Conservation (phyloP, 2,329 filamentous ascomycete genomes). For the Hymenotorrendiella dingleyae region DNA sequence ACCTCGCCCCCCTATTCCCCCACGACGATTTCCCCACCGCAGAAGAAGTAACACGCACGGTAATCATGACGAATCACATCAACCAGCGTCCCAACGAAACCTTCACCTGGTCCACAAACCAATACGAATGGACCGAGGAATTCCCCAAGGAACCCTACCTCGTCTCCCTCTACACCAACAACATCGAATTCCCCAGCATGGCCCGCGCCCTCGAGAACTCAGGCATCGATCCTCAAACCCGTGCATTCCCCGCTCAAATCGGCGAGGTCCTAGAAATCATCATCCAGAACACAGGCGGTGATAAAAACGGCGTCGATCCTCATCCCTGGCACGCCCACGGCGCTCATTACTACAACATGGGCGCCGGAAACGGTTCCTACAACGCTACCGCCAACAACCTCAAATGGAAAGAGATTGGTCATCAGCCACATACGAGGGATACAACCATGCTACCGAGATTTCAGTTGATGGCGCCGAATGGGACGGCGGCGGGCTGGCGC, state of each 20-base stretch:
- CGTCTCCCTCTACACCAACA: conserved; percentile 39
- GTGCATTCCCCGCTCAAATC: conserved; percentile 37
- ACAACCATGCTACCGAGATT: conserved; percentile 44
- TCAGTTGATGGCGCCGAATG: conserved; percentile 27
- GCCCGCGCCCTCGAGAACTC: conserved; percentile 35
- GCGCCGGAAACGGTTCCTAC: conserved; percentile 40
- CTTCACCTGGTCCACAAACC: conserved; percentile 28
- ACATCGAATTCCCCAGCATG: conserved; percentile 35
- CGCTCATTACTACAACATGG: conserved; percentile 38
- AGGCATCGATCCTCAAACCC: conserved; percentile 37
- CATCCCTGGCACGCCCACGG: conserved; percentile 45
- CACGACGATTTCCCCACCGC: conserved; percentile 32
- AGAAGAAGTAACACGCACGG: conserved; percentile 32
- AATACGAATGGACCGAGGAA: conserved; percentile 31
- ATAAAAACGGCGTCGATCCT: conserved; percentile 30
- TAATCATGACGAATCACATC: conserved; percentile 32
- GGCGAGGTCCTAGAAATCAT: conserved; percentile 42
- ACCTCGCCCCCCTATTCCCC: conserved; percentile 37
- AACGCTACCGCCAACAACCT: conserved; percentile 35
- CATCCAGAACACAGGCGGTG: conserved; percentile 36
- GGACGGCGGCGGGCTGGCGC: conserved; percentile 39
- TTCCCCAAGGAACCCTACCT: conserved; percentile 36
- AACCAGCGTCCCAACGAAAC: conserved; percentile 18
- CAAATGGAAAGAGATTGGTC: conserved; percentile 24
- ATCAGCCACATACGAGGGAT: conserved; percentile 26